Conservation (phyloP, 2,329 filamentous ascomycete genomes). For the Calonectria leucothoes region DNA sequence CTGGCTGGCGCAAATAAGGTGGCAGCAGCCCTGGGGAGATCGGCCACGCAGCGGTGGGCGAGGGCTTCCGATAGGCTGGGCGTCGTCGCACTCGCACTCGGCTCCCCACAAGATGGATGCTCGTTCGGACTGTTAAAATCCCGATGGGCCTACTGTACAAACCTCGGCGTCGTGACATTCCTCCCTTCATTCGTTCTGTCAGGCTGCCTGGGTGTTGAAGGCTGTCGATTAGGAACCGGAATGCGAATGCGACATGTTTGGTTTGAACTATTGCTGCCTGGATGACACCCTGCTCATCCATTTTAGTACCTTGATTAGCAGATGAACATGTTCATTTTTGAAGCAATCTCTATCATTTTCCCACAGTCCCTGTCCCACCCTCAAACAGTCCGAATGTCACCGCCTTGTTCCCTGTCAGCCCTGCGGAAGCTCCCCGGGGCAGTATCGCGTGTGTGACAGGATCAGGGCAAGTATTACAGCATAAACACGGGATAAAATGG, state of each 20-base stretch:
- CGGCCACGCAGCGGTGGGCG: neutral
- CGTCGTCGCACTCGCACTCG: slow-evolving; percentile 5
- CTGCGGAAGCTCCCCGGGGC: neutral
- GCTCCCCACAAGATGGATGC: neutral
- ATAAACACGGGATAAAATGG: neutral
- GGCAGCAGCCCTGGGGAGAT: neutral
- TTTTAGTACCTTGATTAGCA: neutral
- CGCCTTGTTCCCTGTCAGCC: neutral
- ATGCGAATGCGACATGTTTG: slow-evolving; percentile 11
- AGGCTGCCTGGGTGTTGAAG: neutral
- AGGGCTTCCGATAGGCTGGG: neutral
- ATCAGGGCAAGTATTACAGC: neutral
- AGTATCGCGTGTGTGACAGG: neutral
- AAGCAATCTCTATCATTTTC: neutral
- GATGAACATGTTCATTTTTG: neutral
- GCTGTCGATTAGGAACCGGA: neutral
- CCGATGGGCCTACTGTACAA: neutral
- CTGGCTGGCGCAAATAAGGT: neutral
- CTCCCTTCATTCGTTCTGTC: too few species aligned
- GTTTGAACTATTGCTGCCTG: neutral
- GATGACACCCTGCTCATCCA: neutral
- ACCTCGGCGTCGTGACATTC: neutral
- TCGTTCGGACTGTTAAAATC: neutral
- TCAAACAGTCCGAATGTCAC: neutral
- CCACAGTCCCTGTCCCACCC: neutral